A percentile compares a stretch with the other conserved stretches of the same genome.
Evolutionary conservation across 2,329 filamentous ascomycete genomes (phyloP).

Genomic region (Epichloe sp.): DNA sequence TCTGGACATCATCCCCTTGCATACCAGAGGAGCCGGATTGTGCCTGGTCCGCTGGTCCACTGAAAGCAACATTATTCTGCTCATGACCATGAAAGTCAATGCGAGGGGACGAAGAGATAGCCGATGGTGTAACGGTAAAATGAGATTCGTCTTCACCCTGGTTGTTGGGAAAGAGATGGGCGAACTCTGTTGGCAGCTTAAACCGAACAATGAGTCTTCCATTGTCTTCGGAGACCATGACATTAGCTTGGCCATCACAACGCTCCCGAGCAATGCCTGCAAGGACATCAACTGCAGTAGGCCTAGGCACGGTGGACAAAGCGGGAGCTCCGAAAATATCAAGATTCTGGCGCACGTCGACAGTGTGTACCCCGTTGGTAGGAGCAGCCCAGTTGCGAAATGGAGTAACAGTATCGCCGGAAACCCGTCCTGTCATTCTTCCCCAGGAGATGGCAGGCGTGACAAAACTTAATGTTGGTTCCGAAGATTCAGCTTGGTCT

Average conservation of each 20-base stretch:
- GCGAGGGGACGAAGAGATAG: slow-evolving; percentile 13
- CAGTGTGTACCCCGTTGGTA: slow-evolving; percentile 16
- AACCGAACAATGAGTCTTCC: slow-evolving; percentile 23
- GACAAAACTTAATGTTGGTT: background rate
- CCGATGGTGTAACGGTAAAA: slow-evolving; percentile 12
- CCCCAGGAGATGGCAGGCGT: slow-evolving; percentile 10
- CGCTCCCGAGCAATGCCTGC: slow-evolving; percentile 14
- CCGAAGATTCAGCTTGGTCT: background rate
- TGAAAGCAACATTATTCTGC: background rate
- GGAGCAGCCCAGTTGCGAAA: background rate
- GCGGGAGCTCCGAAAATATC: slow-evolving; percentile 21
- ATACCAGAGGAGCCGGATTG: background rate
- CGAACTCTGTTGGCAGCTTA: slow-evolving; percentile 22
- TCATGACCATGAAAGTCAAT: slow-evolving; percentile 7
- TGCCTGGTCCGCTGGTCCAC: background rate
- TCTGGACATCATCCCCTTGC: background rate
- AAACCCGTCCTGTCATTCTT: slow-evolving; percentile 6
- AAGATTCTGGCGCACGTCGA: slow-evolving; percentile 22
- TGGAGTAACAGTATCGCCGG: slow-evolving; percentile 3
- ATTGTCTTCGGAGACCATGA: slow-evolving; percentile 15
- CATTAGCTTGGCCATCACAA: slow-evolving; percentile 19
- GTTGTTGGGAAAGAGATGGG: slow-evolving; percentile 17
- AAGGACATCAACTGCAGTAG: slow-evolving; percentile 13
- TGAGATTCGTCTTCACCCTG: slow-evolving; percentile 17
- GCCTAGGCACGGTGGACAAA: slow-evolving; percentile 3